phyloP scores from a whole-genome alignment of 306 rosid genomes.

The Lablab purpureus region DNA sequence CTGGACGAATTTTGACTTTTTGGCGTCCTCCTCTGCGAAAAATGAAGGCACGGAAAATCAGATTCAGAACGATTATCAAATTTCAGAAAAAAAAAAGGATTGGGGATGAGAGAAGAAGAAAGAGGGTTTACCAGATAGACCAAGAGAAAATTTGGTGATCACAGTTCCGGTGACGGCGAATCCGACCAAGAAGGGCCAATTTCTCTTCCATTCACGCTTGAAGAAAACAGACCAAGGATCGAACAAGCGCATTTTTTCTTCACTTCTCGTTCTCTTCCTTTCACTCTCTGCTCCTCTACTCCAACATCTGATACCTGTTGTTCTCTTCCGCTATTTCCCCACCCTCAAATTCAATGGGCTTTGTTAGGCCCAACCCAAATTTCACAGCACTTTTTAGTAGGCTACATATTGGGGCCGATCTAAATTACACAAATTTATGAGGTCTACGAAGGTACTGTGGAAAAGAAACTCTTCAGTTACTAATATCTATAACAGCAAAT shows the following conservation, averaged over 20 bases:
- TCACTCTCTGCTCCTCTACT: background rate
- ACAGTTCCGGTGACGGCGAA: slow-evolving; percentile 75
- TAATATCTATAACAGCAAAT: too few species aligned
- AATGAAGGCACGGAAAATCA: background rate
- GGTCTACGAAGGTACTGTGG: too few species aligned
- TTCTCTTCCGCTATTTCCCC: background rate
- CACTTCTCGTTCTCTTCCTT: background rate
- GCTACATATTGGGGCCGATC: background rate
- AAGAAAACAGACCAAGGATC: slow-evolving; percentile 97
- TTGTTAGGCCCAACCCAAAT: background rate
- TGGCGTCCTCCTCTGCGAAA: slow-evolving; percentile 83
- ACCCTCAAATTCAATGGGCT: background rate
- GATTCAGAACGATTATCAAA: slow-evolving; percentile 16
- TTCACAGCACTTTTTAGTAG: background rate
- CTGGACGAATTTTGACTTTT: slow-evolving; percentile 75
- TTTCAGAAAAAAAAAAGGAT: background rate
- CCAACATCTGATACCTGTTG: background rate
- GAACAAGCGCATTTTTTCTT: slow-evolving; percentile 30
- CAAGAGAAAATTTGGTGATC: slow-evolving; percentile 77
- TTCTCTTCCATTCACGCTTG: slow-evolving; percentile 86
- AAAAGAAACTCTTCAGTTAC: too few species aligned
- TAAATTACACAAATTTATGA: background rate
- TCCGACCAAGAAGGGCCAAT: slow-evolving; percentile 91
- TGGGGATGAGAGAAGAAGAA: background rate
- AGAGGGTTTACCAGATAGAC: slow-evolving; percentile 64